Evolutionary conservation across 257 asterid genomes (phyloP).

Genomic region (Nicotiana undulata): DNA sequence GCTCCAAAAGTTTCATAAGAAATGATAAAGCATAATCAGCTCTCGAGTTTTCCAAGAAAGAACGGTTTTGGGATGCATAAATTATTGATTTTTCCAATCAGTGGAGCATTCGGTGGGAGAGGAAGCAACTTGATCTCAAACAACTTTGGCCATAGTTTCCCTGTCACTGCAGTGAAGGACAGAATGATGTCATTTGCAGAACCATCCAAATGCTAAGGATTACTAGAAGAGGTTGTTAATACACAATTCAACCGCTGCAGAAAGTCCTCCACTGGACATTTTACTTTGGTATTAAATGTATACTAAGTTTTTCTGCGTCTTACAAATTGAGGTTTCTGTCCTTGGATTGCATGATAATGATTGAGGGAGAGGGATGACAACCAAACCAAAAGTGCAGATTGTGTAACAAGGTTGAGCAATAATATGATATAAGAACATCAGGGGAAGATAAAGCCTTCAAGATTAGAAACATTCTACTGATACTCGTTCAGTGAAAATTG

Average conservation of each 20-base stretch:
- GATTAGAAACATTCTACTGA: background rate
- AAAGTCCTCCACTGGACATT: background rate
- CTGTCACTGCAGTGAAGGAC: slow-evolving; percentile 44
- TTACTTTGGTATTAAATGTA: background rate
- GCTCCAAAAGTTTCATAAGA: background rate
- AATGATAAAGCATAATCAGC: background rate
- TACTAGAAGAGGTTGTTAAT: background rate
- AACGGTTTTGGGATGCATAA: slow-evolving; percentile 38
- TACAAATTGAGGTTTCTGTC: background rate
- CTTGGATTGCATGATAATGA: background rate
- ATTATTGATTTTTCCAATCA: slow-evolving; percentile 29
- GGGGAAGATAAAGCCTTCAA: background rate
- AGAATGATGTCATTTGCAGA: background rate
- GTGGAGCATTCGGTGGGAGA: slow-evolving; percentile 25
- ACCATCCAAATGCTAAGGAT: background rate
- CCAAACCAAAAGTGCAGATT: background rate
- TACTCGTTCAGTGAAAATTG: background rate
- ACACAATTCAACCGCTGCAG: background rate
- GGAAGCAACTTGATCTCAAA: slow-evolving; percentile 49
- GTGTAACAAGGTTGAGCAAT: background rate
- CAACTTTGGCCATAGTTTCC: slow-evolving; percentile 71
- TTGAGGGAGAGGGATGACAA: background rate
- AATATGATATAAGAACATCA: background rate
- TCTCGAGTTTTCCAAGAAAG: slow-evolving; percentile 14
- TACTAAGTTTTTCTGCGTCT: background rate